Base-by-base conservation (phyloP, 805 yeast species). In the Wickerhamomyces chaumierensis region DNA sequence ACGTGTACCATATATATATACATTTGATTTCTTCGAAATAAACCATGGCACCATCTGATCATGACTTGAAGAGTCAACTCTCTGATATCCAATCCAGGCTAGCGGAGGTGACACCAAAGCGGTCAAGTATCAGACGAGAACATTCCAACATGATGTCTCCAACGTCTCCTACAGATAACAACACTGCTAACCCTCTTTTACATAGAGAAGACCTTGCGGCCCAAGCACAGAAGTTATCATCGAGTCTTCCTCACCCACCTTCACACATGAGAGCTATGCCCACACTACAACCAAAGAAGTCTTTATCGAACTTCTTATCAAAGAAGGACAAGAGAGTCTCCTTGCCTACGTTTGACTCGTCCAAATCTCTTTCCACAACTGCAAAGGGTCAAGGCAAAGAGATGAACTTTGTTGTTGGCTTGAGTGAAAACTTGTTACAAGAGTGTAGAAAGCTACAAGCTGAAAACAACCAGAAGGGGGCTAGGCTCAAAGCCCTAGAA, bases 391-490 rank as follows among this genome's bases (percentile, higher is more conserved):
- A 47, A n/a, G 75, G 75, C 17, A 75, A 75, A 46, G 83, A 81
- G 42, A 74, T 80, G 63, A 74, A 75, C 51, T 81, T 81, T 52
- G 76, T 81, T 14, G 81, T 81, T 41, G 85, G 82, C 4, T 57
- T 82, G 40, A 78, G 85, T 58, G 90, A 82, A 48, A 80, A 79
- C 41, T 60, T 82, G 44, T 65, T 82, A 15, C 61, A 70, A 34
- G 86, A 83, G 55, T 81, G 87, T 49, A 71, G 88, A 47, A 68
- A 80, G 43, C 63, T 82, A 40, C 79, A 75, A 39, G 78, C 81
- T 19, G 85, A 80, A 42, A 77, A 73, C 52, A 66, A 66, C 58
- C 44, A 63, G 68, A 44, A 68, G 69, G 42, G 45, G 55, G 15
- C 44, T 6, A 65, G 63, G 44, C 48, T 76, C 43, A 64, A 63